Percentiles rank a stretch among this genome's conserved stretches.
Conservation (phyloP, 2,329 filamentous ascomycete genomes). For the Eutypa lata region DNA sequence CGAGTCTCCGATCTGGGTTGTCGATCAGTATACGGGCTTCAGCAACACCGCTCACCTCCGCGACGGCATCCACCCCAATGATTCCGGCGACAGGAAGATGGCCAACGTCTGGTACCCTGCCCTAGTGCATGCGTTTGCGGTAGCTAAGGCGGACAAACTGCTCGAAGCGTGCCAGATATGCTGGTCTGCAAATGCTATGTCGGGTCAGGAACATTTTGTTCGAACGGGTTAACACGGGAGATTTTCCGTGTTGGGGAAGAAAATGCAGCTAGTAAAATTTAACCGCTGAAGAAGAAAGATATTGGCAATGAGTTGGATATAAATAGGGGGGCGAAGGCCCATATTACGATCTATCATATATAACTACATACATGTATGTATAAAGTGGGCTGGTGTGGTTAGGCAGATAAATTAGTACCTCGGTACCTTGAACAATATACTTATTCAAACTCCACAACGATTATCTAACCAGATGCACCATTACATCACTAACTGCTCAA, state of each 20-base stretch:
- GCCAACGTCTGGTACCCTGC: conserved; percentile 27
- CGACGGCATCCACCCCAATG: conserved; percentile 39
- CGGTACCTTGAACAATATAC: no score
- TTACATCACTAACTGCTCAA: neutral
- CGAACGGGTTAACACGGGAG: no score
- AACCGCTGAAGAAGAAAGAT: no score
- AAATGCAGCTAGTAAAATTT: no score
- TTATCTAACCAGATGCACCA: neutral
- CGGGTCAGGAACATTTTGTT: no score
- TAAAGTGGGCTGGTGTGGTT: no score
- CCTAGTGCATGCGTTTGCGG: conserved; percentile 21
- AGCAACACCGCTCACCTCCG: conserved; percentile 28
- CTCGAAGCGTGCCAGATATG: neutral
- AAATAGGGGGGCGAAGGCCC: no score
- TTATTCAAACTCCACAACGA: neutral
- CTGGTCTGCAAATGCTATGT: neutral
- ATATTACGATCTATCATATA: no score
- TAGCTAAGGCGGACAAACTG: conserved; percentile 20
- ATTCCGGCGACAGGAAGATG: conserved; percentile 39
- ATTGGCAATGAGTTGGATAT: no score
- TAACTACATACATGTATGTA: no score
- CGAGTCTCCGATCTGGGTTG: conserved; percentile 37
- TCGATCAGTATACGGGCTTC: conserved; percentile 39
- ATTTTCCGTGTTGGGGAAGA: no score
- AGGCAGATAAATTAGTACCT: no score